Evolutionary conservation across 202 grass and related monocot genomes (phyloP), one percentile per base, ranked within the genome.

Genomic region (Schoenoplectus triqueter): DNA sequence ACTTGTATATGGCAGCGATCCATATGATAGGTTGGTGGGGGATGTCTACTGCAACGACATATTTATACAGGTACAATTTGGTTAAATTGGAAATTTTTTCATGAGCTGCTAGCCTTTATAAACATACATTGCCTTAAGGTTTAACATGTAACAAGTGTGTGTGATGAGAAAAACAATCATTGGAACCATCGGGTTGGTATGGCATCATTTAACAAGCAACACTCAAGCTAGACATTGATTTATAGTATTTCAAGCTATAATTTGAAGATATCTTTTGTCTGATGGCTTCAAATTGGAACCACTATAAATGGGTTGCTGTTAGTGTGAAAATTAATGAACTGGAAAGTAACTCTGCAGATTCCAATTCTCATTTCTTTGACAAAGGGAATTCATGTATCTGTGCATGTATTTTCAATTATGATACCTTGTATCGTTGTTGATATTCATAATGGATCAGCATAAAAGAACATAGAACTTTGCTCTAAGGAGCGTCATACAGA

Each of bases 1-100:
- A 64, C 77, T 90, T 65, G 88, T 92, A 66, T 97, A 93, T 78
- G 59, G 9, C 0, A 61, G 64, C 1, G 94, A 97, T 76, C 78
- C 10, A 31, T 97, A 87, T 87, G 88, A 69, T 14, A 83, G 91
- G 84, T 68, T 63, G 4, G 82, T 97, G 18, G 94, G 88, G 13
- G 91, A 93, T 47, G 69, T 92, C 3, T 85, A 93, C 73, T 97
- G 89, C 18, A 52, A 89, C 55, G 64, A 78, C 39, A 44, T 92
- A 52, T 97, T 97, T 77, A 54, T 93, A 11, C 91, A 97, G 89
- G 89, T 93, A 77, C 82, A 79, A 69, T 6, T 19, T 7, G 46
- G 61, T 67, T 65, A 19, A 69, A 76, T 73, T 22, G 14, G 10
- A 5, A 54, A 31, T 49, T 46, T n/a, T 50, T 57, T 63, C 10